Conservation (phyloP, 2,329 filamentous ascomycete genomes). For the Seiridium unicorne region DNA sequence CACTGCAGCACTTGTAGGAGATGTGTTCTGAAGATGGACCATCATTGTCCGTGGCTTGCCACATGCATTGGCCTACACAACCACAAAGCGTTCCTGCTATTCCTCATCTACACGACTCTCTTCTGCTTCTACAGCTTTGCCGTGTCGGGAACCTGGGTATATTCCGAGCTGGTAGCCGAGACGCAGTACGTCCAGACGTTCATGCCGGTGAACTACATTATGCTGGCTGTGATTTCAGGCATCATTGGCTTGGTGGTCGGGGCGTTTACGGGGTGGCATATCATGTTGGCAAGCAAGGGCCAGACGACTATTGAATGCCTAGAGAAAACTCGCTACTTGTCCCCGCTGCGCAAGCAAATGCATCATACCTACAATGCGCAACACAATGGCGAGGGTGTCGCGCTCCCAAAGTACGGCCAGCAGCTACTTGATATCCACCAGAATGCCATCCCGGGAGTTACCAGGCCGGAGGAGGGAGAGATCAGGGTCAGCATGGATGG, state of each 20-base stretch:
- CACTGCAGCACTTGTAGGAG: slow-evolving; percentile 94
- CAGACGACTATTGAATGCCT: slow-evolving; percentile 96
- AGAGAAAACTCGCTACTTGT: slow-evolving; percentile 92
- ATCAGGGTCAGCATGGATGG: slow-evolving; percentile 36
- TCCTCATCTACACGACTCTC: slow-evolving; percentile 82
- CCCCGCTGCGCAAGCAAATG: slow-evolving; percentile 70
- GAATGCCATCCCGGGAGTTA: slow-evolving; percentile 77
- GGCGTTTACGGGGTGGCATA: slow-evolving; percentile 90
- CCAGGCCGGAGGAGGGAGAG: slow-evolving; percentile 79
- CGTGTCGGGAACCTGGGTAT: slow-evolving; percentile 80
- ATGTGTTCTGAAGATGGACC: slow-evolving; percentile 99
- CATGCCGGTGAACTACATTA: slow-evolving; percentile 86
- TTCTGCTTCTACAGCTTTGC: slow-evolving; percentile 82
- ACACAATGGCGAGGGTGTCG: slow-evolving; percentile 46
- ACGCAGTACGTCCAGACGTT: slow-evolving; percentile 71
- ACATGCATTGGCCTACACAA: slow-evolving; percentile 93
- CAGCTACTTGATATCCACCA: slow-evolving; percentile 80
- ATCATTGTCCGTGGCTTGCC: slow-evolving; percentile 97
- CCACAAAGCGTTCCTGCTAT: slow-evolving; percentile 93
- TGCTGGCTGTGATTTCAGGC: slow-evolving; percentile 81
- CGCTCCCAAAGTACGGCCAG: slow-evolving; percentile 62
- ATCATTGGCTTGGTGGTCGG: slow-evolving; percentile 89
- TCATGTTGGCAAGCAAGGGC: slow-evolving; percentile 73
- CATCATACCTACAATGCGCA: slow-evolving; percentile 61
- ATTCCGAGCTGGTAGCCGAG: slow-evolving; percentile 74